These are phyloP conservation scores for Chrysanthemum makinoi DNA, from an alignment of 129 eudicot species.

Conservation along the genomic window DNA sequence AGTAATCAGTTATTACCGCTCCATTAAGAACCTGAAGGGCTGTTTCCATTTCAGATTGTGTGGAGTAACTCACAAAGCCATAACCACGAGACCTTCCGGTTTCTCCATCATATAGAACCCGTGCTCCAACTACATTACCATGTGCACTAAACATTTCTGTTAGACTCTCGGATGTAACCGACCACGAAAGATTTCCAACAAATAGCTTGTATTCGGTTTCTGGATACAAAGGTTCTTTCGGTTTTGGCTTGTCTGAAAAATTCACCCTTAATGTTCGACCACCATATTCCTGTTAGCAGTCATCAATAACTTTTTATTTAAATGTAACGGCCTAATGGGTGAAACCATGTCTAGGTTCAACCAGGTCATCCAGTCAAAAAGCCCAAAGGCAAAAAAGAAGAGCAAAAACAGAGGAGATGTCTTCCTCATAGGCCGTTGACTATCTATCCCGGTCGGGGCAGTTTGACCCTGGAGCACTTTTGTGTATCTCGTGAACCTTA, in stretches of 20 bases:
- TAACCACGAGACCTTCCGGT: slow-evolving; percentile 93
- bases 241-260: slow-evolving; percentile 77
- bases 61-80: slow-evolving; percentile 74
- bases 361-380: neutral
- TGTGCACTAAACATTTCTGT: slow-evolving; percentile 55
- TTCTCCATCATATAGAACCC: slow-evolving; percentile 89
- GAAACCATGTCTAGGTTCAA: neutral
- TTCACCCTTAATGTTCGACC: slow-evolving; percentile 88
- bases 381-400: no score
- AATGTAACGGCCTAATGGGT: neutral
- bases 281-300: slow-evolving; percentile 62
- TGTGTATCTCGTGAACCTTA: no score
- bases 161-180: slow-evolving; percentile 73
- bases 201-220: slow-evolving; percentile 88
- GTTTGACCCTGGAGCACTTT: neutral
- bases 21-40: slow-evolving; percentile 73
- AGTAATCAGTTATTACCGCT: slow-evolving; percentile 46
- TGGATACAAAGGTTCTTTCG: slow-evolving; percentile 72
- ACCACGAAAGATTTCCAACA: slow-evolving; percentile 85
- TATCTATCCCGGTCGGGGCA: neutral
- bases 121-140: slow-evolving; percentile 85
- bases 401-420: no score
- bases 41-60: slow-evolving; percentile 68
- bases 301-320: slow-evolving; percentile 5
- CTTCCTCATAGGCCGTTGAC: no score